Conservation (phyloP, 345 rosid genomes). For the Brassica rapa region DNA sequence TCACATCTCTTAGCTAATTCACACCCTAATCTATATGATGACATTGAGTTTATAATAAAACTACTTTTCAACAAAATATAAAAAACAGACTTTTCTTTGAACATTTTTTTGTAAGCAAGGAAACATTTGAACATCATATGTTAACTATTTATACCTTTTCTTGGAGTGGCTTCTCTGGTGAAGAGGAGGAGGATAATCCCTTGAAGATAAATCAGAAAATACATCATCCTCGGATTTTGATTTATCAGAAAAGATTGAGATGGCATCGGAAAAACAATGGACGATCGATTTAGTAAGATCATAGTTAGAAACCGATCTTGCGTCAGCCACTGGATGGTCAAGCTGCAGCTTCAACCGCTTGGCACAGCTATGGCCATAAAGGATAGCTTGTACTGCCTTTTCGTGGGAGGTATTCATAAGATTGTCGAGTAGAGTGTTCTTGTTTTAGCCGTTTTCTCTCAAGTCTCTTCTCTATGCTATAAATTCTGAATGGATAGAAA, state of each 20-base stretch:
- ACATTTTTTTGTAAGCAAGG: not conserved
- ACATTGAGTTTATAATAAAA: not conserved
- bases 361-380: conserved; percentile 37
- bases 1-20: not conserved
- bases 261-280: conserved; percentile 26
- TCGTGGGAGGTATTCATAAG: conserved; percentile 11
- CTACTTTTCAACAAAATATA: not conserved
- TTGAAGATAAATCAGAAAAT: conserved; percentile 17
- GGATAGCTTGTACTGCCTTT: conserved; percentile 26
- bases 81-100: not conserved
- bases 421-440: conserved; percentile 9
- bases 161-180: conserved; percentile 15
- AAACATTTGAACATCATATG: not conserved
- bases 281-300: conserved; percentile 33
- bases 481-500: not conserved
- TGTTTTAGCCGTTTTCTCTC: not conserved
- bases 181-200: not conserved
- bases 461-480: conserved; percentile 7
- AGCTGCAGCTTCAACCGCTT: conserved; percentile 26
- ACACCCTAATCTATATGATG: not conserved
- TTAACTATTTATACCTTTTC: conserved; percentile 31
- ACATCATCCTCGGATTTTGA: not conserved
- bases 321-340: conserved; percentile 20
- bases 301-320: conserved; percentile 16
- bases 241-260: conserved; percentile 17